Evolutionary conservation across 2,329 filamentous ascomycete species (phyloP).

Genomic region (Trichoderma sp.): DNA sequence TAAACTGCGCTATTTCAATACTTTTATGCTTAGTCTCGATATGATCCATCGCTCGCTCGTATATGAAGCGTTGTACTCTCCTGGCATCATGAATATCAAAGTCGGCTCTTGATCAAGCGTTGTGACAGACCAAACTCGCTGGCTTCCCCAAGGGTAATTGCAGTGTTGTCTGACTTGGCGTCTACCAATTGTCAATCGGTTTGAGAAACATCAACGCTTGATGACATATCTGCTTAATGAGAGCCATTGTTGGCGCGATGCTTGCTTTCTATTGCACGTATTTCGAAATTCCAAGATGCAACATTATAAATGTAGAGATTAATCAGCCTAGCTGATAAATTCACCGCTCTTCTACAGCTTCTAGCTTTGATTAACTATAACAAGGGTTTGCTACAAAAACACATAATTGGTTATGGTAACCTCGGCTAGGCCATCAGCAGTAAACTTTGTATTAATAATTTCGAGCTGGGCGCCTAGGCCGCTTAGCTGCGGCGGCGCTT

Average conservation of each 20-base stretch:
- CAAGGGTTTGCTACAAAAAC: not conserved
- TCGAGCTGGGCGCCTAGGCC: not conserved
- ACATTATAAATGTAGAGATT: not conserved
- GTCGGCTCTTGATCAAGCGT: not conserved
- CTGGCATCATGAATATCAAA: not conserved
- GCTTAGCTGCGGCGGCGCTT: not conserved
- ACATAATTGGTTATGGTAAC: not conserved
- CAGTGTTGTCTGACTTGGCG: not conserved
- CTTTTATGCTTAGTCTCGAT: not conserved
- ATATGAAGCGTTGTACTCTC: not conserved
- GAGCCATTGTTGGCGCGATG: not conserved
- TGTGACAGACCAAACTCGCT: not conserved
- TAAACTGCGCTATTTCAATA: too few relatives aligned
- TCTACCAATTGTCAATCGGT: not conserved
- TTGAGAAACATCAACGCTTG: not conserved
- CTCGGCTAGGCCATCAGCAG: not conserved
- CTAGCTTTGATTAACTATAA: not conserved
- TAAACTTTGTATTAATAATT: not conserved
- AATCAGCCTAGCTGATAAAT: not conserved
- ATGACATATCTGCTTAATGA: not conserved
- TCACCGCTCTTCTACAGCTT: not conserved
- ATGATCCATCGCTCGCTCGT: not conserved
- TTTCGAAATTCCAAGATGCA: not conserved
- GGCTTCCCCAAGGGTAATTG: not conserved
- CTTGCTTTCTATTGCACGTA: not conserved